Percentiles rank a stretch among this genome's conserved stretches.
These are phyloP conservation scores for Physcomitrellopsis africana DNA, from an alignment of 225 moss, liverwort and hornwort genomes.

Conservation along the genomic window DNA sequence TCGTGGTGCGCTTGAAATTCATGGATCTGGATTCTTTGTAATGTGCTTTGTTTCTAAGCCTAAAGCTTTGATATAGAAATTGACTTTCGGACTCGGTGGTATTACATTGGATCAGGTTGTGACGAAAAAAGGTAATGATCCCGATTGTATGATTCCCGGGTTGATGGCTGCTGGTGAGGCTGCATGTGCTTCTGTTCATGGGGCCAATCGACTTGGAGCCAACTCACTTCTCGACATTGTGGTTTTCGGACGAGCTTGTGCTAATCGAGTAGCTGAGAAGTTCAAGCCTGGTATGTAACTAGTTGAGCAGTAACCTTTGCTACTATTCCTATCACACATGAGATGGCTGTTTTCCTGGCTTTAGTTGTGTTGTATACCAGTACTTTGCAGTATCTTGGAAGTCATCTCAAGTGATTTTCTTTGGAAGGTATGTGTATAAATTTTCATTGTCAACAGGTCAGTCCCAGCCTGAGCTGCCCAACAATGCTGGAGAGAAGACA, in stretches of 20 bases:
- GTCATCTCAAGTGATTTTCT: background rate
- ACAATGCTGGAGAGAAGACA: slow-evolving; percentile 83
- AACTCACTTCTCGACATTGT: slow-evolving; percentile 98
- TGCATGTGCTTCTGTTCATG: slow-evolving; percentile 69
- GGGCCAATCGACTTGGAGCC: slow-evolving; percentile 92
- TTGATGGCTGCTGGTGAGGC: slow-evolving; percentile 66
- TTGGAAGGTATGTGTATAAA: background rate
- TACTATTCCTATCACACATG: background rate
- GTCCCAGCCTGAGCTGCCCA: slow-evolving; percentile 67
- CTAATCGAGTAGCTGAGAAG: slow-evolving; percentile 74
- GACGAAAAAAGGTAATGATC: slow-evolving; percentile 72
- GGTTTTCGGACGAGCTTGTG: slow-evolving; percentile 93
- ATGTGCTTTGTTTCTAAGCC: slow-evolving; percentile 1
- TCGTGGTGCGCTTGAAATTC: no score
- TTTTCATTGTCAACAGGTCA: slow-evolving; percentile 50
- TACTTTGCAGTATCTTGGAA: background rate
- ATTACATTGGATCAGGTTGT: slow-evolving; percentile 62
- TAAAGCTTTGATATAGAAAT: background rate
- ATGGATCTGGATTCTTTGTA: background rate
- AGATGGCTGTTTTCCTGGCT: background rate
- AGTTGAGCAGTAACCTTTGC: background rate
- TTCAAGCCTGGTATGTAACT: slow-evolving; percentile 68
- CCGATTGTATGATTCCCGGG: slow-evolving; percentile 78
- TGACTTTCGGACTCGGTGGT: slow-evolving; percentile 23
- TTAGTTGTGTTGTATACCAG: background rate